Evolutionary conservation across 176 grass and related monocot species (phyloP).

Genomic region (Musa itinerans): DNA sequence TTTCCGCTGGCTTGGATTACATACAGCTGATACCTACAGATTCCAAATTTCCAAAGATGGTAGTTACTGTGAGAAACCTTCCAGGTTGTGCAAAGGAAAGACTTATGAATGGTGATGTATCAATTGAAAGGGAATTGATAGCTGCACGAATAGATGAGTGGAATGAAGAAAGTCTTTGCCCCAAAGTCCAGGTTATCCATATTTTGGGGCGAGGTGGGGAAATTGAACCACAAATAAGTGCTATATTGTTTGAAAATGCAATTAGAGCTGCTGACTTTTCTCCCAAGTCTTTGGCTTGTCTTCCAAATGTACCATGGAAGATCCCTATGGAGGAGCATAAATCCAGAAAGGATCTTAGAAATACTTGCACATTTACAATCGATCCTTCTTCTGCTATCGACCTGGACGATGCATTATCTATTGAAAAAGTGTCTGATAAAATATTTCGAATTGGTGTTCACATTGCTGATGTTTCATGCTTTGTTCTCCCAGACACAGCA

Average conservation of each 20-base stretch:
- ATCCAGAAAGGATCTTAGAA: constrained; percentile 71
- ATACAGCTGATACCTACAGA: constrained; percentile 57
- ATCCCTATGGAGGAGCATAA: constrained; percentile 60
- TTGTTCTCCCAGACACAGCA: constrained; percentile 67
- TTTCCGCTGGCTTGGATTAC: constrained; percentile 18
- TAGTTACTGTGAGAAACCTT: constrained; percentile 41
- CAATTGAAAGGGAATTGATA: constrained; percentile 58
- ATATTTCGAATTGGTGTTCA: constrained; percentile 77
- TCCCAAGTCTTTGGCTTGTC: constrained; percentile 41
- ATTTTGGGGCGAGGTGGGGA: constrained; percentile 63
- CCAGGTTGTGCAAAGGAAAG: constrained; percentile 48
- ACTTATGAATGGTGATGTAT: constrained; percentile 41
- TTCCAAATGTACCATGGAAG: constrained; percentile 54
- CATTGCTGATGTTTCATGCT: constrained; percentile 89
- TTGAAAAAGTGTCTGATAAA: constrained; percentile 53
- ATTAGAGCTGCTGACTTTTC: constrained; percentile 50
- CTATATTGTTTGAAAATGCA: constrained; percentile 86
- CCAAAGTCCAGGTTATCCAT: constrained; percentile 44
- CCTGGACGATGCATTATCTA: constrained; percentile 90
- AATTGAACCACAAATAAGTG: constrained; percentile 73
- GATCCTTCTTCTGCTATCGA: constrained; percentile 70
- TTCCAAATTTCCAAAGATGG: constrained; percentile 75
- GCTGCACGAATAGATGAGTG: constrained; percentile 72
- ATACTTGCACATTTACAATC: constrained; percentile 64
- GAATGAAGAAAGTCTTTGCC: constrained; percentile 64